Evolutionary conservation across 305 asterid species (phyloP), one percentile per base, ranked within the genome.

Genomic region (Striga hermonthica): DNA sequence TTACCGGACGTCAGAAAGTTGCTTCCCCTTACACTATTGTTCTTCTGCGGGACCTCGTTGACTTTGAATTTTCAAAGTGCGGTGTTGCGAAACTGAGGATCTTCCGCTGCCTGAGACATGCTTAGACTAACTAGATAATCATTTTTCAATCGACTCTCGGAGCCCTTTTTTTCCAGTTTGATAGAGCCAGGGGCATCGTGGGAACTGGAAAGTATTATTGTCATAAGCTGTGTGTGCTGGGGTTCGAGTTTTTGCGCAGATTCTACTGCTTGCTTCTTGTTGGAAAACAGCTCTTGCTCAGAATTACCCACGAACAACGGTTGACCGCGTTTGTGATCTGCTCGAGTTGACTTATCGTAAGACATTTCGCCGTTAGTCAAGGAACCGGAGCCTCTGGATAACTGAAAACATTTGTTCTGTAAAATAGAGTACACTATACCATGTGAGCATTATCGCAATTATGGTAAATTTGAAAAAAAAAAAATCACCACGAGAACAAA

Each of bases 211-310:
- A 22, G 1, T 22, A 22, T 22, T 22, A 22, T 68, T 57, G 77
- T 79, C 75, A 57, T n/a, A 45, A 65, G 74, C 68, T 35, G 69
- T 72, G 63, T 65, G 63, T 64, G 57, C 82, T 12, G 76, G 66
- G 48, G 71, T 50, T 22, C 31, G 31, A 22, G 31, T 22, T 65
- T 72, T 80, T 67, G 72, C 52, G 64, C 69, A 54, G 82, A 67
- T 37, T 82, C 86, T 66, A 72, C 62, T 22, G 82, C 88, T 75
- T 82, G 91, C 74, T 80, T 88, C 81, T 88, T 88, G 83, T 72
- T 77, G 62, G 68, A 38, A 47, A 78, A 72, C 4, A 75, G 52
- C 58, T 80, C 86, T 64, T 65, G 68, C 67, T 74, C 84, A 13
- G 85, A 67, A 57, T 74, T 60, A 81, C 79, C 85, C 58, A 15